Evolutionary conservation across 208 protist genomes (phyloP).

Genomic region (Novymonas esmeraldas): DNA sequence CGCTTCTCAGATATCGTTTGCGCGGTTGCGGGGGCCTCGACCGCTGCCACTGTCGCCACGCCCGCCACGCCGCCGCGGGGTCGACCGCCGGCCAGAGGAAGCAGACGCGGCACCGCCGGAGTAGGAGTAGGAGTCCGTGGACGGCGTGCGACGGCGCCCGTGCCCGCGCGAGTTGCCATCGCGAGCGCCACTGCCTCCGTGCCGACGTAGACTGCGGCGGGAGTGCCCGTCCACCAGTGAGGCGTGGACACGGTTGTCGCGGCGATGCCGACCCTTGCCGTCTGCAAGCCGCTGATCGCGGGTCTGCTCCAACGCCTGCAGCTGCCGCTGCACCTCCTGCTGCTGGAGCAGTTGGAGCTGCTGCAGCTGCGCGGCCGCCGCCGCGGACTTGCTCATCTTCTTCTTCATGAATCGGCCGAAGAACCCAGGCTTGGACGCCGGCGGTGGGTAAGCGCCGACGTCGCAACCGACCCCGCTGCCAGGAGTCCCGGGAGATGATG

Average conservation of each 20-base stretch:
- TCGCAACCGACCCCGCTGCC: not conserved
- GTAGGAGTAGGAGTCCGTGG: conserved; percentile 5
- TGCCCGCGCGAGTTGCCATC: conserved; percentile 2
- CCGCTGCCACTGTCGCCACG: not conserved
- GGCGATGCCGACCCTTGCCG: not conserved
- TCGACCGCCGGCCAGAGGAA: not conserved
- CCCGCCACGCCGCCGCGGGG: conserved; percentile 13
- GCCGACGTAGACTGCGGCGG: not conserved
- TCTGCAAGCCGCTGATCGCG: not conserved
- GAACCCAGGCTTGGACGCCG: conserved; percentile 12
- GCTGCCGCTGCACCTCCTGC: not conserved
- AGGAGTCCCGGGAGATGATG: not conserved
- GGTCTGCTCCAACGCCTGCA: not conserved
- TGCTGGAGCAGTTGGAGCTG: conserved; percentile 4
- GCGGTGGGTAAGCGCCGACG: not conserved
- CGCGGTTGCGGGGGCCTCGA: not conserved
- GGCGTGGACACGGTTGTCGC: conserved; percentile 1
- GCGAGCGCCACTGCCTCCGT: not conserved
- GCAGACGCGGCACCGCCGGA: not conserved
- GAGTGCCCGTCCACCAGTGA: conserved; percentile 8
- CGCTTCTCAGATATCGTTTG: not conserved
- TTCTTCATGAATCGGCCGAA: conserved; percentile 36
- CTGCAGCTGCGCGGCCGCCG: conserved; percentile 19
- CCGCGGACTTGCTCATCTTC: conserved; percentile 20
- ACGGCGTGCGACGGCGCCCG: conserved; percentile 16